Evolutionary conservation across 257 asterid species (phyloP).

Genomic region (Solanum okadae): DNA sequence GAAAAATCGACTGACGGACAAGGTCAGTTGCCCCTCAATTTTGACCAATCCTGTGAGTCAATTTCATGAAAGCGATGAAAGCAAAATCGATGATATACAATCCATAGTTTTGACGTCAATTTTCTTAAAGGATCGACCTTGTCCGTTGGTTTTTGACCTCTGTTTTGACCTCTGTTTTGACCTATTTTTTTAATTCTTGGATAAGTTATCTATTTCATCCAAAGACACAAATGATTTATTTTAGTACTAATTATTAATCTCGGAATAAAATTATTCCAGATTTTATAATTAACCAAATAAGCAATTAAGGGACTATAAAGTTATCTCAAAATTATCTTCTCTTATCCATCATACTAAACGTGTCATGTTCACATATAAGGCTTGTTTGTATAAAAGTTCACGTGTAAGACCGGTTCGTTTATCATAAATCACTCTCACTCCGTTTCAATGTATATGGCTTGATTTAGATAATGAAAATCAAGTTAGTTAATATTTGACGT

Average conservation of each 20-base stretch:
- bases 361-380: background rate
- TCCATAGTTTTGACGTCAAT: no score
- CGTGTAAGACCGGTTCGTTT: background rate
- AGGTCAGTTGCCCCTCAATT: background rate
- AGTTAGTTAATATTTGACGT: background rate
- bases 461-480: background rate
- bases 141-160: background rate
- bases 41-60: fast-evolving
- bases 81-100: background rate
- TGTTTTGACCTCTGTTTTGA: background rate
- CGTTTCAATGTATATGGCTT: background rate
- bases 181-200: background rate
- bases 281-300: background rate
- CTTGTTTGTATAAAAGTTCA: background rate
- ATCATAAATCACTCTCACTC: background rate
- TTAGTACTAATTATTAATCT: background rate
- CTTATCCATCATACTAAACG: background rate
- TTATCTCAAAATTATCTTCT: background rate
- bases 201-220: background rate
- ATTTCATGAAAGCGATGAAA: background rate
- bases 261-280: background rate
- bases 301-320: background rate
- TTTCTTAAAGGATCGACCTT: background rate
- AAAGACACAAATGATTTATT: background rate
- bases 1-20: background rate